Evolutionary conservation across 1,139 yeast genomes (phyloP), one percentile per base, ranked within the genome.

Genomic region (Pichia sp.): DNA sequence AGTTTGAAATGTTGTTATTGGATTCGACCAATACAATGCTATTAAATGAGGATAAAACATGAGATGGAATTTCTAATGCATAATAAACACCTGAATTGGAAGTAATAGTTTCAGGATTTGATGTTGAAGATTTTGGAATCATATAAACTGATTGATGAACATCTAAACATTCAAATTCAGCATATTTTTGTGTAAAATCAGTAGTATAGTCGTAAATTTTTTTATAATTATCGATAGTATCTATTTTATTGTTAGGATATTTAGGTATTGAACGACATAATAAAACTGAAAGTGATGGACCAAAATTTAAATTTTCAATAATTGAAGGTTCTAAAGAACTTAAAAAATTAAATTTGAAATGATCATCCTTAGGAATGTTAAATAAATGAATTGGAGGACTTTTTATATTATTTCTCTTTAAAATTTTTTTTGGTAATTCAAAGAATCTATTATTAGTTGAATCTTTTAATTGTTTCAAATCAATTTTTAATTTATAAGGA

Each of bases 1-100:
- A 56, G 1, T 62, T 57, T 4, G 61, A 51, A 33, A 63, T 56
- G 2, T 62, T 58, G 5, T 54, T 39, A 26, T 61, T 54, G 0
- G 70, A 60, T 34, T 67, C 68, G 5, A 72, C 72, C 28, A 82
- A 64, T 2, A 81, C 67, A n/a, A 82, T 63, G 47, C 69, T 70
- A 50, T 80, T 79, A 57, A 69, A 82, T 6, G 65, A 58, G 0
- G 65, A 50, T 9, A 79, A 54, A 1, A 66, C 57, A 3, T 66
- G 56, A 1, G 70, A 56, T 31, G 72, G 66, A 29, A 75, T 63
- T 48, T 71, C 71, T 3, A 79, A 41, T 7, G 76, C 72, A 53
- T 74, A 64, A 56, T 75, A 77, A 3, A 77, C 84, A 10, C 76
- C 83, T 41, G 69, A 56, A 0, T 84, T 76, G 0, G 87, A 79